These are phyloP conservation scores for Iberis pinnata DNA, from an alignment of 345 rosid genomes.

Conservation along the genomic window DNA sequence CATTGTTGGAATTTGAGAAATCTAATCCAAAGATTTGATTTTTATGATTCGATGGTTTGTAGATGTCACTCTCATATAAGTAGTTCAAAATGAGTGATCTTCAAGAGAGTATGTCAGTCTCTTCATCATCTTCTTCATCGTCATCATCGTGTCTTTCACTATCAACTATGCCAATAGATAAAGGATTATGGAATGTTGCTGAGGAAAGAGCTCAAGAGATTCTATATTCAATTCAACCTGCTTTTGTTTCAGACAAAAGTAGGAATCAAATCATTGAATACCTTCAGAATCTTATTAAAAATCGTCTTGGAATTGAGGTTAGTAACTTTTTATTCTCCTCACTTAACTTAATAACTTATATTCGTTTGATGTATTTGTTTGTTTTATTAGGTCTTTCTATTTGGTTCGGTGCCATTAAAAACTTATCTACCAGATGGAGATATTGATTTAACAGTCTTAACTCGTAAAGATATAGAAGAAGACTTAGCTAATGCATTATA, in stretches of 20 bases:
- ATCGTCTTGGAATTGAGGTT: constrained; percentile 59
- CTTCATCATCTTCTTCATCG: constrained; percentile 22
- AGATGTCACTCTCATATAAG: no score
- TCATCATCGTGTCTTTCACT: constrained; percentile 33
- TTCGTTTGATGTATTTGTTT: no score
- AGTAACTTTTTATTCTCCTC: constrained; percentile 26
- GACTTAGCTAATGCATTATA: constrained; percentile 41
- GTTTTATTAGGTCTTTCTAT: constrained; percentile 67
- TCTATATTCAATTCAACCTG: constrained; percentile 51
- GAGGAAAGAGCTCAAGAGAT: constrained; percentile 75
- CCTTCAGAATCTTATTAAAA: constrained; percentile 42
- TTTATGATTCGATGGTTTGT: no score
- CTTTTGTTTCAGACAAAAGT: constrained; percentile 47
- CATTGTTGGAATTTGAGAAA: neutral
- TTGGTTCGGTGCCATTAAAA: constrained; percentile 78
- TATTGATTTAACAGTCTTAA: constrained; percentile 68
- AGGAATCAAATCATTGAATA: constrained; percentile 49
- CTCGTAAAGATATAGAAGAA: constrained; percentile 49
- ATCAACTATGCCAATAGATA: constrained; percentile 33
- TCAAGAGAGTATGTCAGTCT: constrained; percentile 32
- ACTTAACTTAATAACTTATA: no score
- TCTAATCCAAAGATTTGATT: constrained; percentile 4
- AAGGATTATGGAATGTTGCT: constrained; percentile 58
- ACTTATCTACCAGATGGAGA: constrained; percentile 96
- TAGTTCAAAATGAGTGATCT: constrained; percentile 53